These are phyloP conservation scores for Trichoderma sp. DNA, from an alignment of 2,329 filamentous ascomycete genomes.

Conservation along the genomic window DNA sequence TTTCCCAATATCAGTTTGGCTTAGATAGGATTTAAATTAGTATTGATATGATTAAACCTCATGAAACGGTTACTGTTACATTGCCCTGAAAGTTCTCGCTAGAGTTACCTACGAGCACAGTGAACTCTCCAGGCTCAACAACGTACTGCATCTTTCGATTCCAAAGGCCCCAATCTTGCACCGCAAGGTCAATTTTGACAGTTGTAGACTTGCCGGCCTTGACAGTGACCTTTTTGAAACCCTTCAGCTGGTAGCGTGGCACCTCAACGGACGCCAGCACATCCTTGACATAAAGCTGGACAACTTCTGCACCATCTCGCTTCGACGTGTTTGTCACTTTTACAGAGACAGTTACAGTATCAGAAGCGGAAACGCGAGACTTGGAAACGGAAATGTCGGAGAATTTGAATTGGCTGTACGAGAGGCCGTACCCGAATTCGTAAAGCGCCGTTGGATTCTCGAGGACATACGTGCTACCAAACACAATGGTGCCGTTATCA, in stretches of 20 bases:
- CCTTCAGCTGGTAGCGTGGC: slow-evolving; percentile 1
- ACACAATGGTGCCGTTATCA: neutral
- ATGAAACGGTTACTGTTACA: neutral
- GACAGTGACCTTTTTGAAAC: slow-evolving; percentile 2
- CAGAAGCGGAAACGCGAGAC: neutral
- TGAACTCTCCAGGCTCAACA: slow-evolving; percentile 6
- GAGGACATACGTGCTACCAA: slow-evolving; percentile 1
- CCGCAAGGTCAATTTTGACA: neutral
- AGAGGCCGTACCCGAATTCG: slow-evolving; percentile 7
- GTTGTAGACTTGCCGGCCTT: slow-evolving; percentile 4
- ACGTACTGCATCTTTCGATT: slow-evolving; percentile 7
- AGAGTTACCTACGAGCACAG: neutral
- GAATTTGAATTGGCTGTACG: neutral
- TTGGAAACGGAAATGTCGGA: slow-evolving; percentile 1
- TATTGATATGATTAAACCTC: neutral
- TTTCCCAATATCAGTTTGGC: no score
- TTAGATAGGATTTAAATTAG: no score
- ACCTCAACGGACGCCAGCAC: neutral
- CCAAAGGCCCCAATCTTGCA: neutral
- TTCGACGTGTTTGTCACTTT: neutral
- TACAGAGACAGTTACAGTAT: slow-evolving; percentile 1
- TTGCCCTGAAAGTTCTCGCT: slow-evolving; percentile 1
- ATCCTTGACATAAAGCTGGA: slow-evolving; percentile 8
- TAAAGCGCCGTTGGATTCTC: neutral
- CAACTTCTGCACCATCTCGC: neutral